Evolutionary conservation across 441 rosid genomes (phyloP).

Genomic region (California macrophylla): DNA sequence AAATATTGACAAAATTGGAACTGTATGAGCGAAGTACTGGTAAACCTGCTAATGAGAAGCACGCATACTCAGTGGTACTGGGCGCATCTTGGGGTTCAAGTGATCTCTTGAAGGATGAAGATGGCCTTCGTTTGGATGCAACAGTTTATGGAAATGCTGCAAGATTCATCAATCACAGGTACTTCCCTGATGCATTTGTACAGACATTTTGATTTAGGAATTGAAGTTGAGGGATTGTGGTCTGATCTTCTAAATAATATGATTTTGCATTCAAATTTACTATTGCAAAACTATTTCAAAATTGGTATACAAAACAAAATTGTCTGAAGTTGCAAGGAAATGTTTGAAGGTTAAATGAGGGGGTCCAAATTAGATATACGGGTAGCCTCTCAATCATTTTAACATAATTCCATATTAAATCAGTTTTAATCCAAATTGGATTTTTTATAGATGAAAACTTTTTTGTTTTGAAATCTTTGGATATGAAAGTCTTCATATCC

Average conservation of each 20-base stretch:
- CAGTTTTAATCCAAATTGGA: too few species aligned
- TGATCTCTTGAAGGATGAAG: constrained; percentile 35
- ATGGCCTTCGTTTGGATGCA: constrained; percentile 76
- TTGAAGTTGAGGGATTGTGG: not conserved
- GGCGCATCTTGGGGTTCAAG: constrained; percentile 71
- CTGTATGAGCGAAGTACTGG: constrained; percentile 32
- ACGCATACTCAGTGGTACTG: constrained; percentile 39
- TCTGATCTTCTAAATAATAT: too few species aligned
- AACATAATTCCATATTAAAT: too few species aligned
- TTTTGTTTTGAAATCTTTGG: not conserved
- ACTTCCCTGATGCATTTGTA: constrained; percentile 2
- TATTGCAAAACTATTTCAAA: too few species aligned
- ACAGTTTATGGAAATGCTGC: constrained; percentile 66
- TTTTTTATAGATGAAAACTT: too few species aligned
- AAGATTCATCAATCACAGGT: constrained; percentile 93
- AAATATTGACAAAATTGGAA: constrained; percentile 64
- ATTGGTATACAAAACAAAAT: too few species aligned
- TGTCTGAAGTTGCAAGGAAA: too few species aligned
- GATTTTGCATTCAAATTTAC: too few species aligned
- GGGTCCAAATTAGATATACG: too few species aligned
- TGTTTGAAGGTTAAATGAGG: too few species aligned
- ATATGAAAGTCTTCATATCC: not conserved
- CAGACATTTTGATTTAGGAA: not conserved
- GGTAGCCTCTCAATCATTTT: too few species aligned
- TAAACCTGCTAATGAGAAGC: constrained; percentile 17